Evolutionary conservation across 306 rosid genomes (phyloP).

Genomic region (Neltuma alba): DNA sequence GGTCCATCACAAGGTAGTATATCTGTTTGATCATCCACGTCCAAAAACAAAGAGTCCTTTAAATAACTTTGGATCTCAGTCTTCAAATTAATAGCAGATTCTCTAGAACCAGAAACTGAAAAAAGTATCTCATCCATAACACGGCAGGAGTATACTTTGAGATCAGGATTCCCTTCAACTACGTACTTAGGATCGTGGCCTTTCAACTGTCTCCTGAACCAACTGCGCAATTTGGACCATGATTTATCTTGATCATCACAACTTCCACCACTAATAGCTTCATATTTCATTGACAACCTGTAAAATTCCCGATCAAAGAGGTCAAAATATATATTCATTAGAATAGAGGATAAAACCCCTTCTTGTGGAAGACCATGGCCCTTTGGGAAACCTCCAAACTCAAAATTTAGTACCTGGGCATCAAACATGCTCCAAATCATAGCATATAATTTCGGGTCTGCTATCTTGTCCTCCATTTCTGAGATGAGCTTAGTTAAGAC

Average conservation of each 20-base stretch:
- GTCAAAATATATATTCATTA: slow-evolving; percentile 87
- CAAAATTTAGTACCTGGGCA: slow-evolving; percentile 73
- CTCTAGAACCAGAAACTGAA: slow-evolving; percentile 74
- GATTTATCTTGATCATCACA: slow-evolving; percentile 42
- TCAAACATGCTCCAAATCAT: slow-evolving; percentile 63
- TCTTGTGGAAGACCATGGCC: slow-evolving; percentile 97
- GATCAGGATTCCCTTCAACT: slow-evolving; percentile 37
- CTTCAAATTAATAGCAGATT: slow-evolving; percentile 63
- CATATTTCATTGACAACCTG: slow-evolving; percentile 84
- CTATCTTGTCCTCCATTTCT: slow-evolving; percentile 77
- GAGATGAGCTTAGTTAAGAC: slow-evolving; percentile 58
- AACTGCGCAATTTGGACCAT: slow-evolving; percentile 65
- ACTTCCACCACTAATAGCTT: slow-evolving; percentile 48
- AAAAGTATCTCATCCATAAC: slow-evolving; percentile 87
- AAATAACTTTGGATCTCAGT: slow-evolving; percentile 64
- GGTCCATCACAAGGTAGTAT: slow-evolving; percentile 58
- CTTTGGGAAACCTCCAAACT: slow-evolving; percentile 88
- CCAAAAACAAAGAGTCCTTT: slow-evolving; percentile 66
- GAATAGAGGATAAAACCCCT: slow-evolving; percentile 81
- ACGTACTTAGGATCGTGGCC: slow-evolving; percentile 40
- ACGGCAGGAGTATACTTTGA: slow-evolving; percentile 68
- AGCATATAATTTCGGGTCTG: slow-evolving; percentile 60
- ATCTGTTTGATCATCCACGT: slow-evolving; percentile 52
- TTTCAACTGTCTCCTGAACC: slow-evolving; percentile 80
- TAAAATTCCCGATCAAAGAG: slow-evolving; percentile 79